Base-by-base conservation (phyloP, 2,329 filamentous ascomycete species). In the Achaetomium macrosporum region DNA sequence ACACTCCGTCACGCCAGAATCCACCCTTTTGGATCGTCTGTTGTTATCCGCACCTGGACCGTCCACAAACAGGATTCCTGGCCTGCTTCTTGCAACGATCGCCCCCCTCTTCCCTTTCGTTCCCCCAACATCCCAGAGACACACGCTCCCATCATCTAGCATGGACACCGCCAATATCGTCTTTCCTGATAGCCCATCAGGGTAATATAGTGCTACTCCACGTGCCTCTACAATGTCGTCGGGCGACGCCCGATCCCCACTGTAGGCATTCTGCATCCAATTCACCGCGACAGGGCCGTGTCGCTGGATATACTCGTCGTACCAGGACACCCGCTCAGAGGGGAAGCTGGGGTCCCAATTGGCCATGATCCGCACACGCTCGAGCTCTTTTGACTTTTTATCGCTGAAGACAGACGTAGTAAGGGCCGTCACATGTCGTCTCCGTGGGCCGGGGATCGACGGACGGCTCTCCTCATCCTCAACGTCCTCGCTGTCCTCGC, bases 111-210 rank as follows among this genome's bases (percentile, higher is more conserved):
- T 74, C 7, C 69, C 69, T 44, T 71, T 71, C 30, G 75, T 78
- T 1, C 78, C 79, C 50, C 78, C 82, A 47, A 88, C 73, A 64
- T 95, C 87, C 90, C 90, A 96, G 7, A 96, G 70, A 61, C 85
- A 88, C n/a, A 96, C 78, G 47, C 88, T 90, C 0, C 90, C 90
- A 65, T 96, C 88, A 53, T 95, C 89, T 8, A 96, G 73, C 2
- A 90, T 89, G 0, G 87, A 85, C 15, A 95, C 77, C 0, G 88
- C 83, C 50, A 84, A 74, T 56, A 76, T 57, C 3, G 70, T 71
- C 30, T 57, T 50, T 2, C 64, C 64, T 15, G 77, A 74, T 20
- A 79, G 73, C 16, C 78, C 70, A 61, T 72, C 72, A 17, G 78
- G 77, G 7, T 77, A 75, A 51, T 85, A 84, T 9, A 93, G 65